Evolutionary conservation across 805 yeast genomes (phyloP), one percentile per base, ranked within the genome.

Genomic region (Pichia occidentalis): DNA sequence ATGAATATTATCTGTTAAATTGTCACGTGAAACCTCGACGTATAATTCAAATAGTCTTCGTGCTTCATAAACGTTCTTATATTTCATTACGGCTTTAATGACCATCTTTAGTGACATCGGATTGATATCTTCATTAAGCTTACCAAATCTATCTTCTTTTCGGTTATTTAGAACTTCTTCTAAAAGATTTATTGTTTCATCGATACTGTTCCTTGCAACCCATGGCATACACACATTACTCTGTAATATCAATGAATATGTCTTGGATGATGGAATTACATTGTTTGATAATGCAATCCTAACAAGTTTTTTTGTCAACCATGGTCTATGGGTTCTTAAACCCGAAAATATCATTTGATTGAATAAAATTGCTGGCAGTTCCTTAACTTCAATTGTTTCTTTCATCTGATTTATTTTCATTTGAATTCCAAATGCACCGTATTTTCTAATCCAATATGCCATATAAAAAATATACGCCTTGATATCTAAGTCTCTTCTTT

Each of bases 1-100:
- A 33, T 54, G 55, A 6, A 56, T 27, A 45, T 57, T 47, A 29
- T 57, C 56, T 17, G 52, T 36, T 9, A 58, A 29, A 34, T 54
- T 52, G 6, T 44, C 31, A 8, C 41, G 43, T 4, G 57, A 47
- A 20, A 40, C 37, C 17, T 50, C 56, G 18, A 53, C 42, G 39
- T 56, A 58, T 4, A 50, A 29, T 17, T 57, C 60, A 42, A 58
- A 57, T 21, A 49, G 45, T 24, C 44, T 41, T 43, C 63, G 41
- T 1, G 59, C 63, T 12, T 37, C 45, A 31, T 25, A 36, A n/a
- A 44, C 43, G 19, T 51, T 50, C 24, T 43, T 42, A 13, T 40
- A 37, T 19, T 41, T 44, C 8, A 56, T 11, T 7, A 57, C 36
- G 7, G 47, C 40, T 20, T 29, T 38, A 4, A 57, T 37, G 4